phyloP scores from a whole-genome alignment of 805 yeast genomes.

The Ogataea populi-albae region DNA sequence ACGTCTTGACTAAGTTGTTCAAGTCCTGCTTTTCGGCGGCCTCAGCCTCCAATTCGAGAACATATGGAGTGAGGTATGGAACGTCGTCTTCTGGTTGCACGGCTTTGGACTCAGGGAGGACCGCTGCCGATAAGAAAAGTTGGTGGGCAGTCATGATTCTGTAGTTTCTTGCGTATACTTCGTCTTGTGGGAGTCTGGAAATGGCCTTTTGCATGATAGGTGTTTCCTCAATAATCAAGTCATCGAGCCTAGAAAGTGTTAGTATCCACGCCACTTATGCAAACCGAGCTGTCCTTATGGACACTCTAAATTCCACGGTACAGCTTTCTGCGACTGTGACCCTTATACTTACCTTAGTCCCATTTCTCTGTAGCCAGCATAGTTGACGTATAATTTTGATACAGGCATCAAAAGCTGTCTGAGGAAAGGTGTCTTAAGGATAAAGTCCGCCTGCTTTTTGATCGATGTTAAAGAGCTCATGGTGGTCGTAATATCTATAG shows the following conservation, averaged over 20 bases:
- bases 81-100: constrained; percentile 76
- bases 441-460: constrained; percentile 72
- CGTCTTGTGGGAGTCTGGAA: constrained; percentile 79
- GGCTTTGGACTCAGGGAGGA: constrained; percentile 78
- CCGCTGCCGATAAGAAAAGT: constrained; percentile 74
- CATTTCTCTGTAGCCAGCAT: constrained; percentile 90
- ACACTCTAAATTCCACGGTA: too few species aligned
- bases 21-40: constrained; percentile 82
- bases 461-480: constrained; percentile 66
- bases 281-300: too few species aligned
- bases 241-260: constrained; percentile 63
- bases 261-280: too few species aligned
- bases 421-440: constrained; percentile 76
- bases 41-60: constrained; percentile 93
- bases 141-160: constrained; percentile 93
- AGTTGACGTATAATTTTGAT: constrained; percentile 67
- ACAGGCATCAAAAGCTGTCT: constrained; percentile 75
- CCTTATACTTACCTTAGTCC: constrained; percentile 62
- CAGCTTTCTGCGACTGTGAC: too few species aligned
- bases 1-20: constrained; percentile 59
- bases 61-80: constrained; percentile 81
- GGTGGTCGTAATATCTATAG: constrained; percentile 10
- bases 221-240: constrained; percentile 82
- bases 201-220: constrained; percentile 85
- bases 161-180: constrained; percentile 85